phyloP scores from a whole-genome alignment of 2,329 filamentous ascomycete genomes.

The Pseudovirgaria hyperparasitica region DNA sequence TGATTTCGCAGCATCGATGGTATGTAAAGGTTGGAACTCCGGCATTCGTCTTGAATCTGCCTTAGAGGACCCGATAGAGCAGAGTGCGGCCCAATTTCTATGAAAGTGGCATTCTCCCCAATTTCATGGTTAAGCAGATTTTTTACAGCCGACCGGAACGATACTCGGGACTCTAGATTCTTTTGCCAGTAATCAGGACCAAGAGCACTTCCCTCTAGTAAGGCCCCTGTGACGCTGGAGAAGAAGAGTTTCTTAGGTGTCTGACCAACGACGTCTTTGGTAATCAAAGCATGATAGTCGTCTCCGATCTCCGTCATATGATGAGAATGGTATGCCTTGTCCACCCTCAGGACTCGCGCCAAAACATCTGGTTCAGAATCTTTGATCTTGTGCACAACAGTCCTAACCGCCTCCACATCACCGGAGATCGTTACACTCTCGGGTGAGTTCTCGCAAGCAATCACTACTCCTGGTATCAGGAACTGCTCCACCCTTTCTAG shows the following conservation, averaged over 20 bases:
- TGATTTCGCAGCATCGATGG: constrained; percentile 8
- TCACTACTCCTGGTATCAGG: constrained; percentile 1
- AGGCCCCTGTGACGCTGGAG: constrained; percentile 4
- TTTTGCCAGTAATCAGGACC: constrained; percentile 3
- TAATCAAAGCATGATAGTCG: constrained; percentile 7
- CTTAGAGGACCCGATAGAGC: constrained; percentile 18
- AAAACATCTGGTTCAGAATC: constrained; percentile 3
- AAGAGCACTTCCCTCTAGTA: not conserved
- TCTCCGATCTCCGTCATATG: constrained; percentile 12
- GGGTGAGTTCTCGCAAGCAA: constrained; percentile 11
- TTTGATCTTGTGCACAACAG: constrained; percentile 4
- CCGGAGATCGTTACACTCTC: constrained; percentile 13
- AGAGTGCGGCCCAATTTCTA: constrained; percentile 26
- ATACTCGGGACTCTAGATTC: constrained; percentile 5
- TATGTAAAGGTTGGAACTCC: constrained; percentile 8
- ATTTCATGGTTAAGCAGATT: constrained; percentile 1
- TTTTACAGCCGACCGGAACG: not conserved
- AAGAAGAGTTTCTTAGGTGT: constrained; percentile 2
- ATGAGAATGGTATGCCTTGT: constrained; percentile 17
- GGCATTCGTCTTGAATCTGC: constrained; percentile 11
- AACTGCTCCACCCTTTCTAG: constrained; percentile 2
- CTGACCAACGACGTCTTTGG: not conserved
- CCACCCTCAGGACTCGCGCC: constrained; percentile 9
- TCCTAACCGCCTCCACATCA: constrained; percentile 6
- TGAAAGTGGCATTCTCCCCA: constrained; percentile 3